These are phyloP conservation scores for Pseudocercospora fijiensis DNA, from an alignment of 2,329 filamentous ascomycete species.

Conservation along the genomic window DNA sequence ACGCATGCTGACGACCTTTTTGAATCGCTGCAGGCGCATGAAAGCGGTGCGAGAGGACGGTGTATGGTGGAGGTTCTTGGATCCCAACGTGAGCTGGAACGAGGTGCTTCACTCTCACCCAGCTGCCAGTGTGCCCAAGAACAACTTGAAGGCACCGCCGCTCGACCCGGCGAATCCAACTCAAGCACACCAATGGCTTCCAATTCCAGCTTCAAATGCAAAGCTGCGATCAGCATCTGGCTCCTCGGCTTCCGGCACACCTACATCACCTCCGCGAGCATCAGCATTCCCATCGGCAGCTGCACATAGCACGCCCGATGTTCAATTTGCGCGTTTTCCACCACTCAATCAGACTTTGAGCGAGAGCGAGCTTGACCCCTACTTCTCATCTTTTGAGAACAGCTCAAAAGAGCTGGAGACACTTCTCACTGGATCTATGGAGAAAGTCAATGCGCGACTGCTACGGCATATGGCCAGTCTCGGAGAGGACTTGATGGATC, in stretches of 20 bases:
- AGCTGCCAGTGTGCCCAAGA: conserved; percentile 87
- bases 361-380: conserved; percentile 90
- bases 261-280: conserved; percentile 54
- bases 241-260: conserved; percentile 52
- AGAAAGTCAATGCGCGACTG: conserved; percentile 90
- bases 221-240: conserved; percentile 66
- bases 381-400: conserved; percentile 89
- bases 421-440: conserved; percentile 86
- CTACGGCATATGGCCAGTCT: conserved; percentile 80
- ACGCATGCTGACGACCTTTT: conserved; percentile 92
- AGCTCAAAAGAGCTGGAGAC: conserved; percentile 89
- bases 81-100: conserved; percentile 95
- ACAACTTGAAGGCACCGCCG: conserved; percentile 90
- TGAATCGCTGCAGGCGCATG: conserved; percentile 92
- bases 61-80: conserved; percentile 96
- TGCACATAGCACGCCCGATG: conserved; percentile 59
- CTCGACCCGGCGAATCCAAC: conserved; percentile 91
- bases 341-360: conserved; percentile 71
- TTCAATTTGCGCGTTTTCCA: conserved; percentile 77
- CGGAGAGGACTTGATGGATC: conserved; percentile 83
- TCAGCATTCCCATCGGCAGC: conserved; percentile 53
- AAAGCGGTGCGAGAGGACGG: conserved; percentile 87
- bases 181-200: conserved; percentile 80
- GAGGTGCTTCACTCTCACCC: conserved; percentile 95
- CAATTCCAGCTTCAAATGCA: conserved; percentile 78